Base-by-base conservation (phyloP, 805 yeast genomes). In the Blastobotrys parvus region DNA sequence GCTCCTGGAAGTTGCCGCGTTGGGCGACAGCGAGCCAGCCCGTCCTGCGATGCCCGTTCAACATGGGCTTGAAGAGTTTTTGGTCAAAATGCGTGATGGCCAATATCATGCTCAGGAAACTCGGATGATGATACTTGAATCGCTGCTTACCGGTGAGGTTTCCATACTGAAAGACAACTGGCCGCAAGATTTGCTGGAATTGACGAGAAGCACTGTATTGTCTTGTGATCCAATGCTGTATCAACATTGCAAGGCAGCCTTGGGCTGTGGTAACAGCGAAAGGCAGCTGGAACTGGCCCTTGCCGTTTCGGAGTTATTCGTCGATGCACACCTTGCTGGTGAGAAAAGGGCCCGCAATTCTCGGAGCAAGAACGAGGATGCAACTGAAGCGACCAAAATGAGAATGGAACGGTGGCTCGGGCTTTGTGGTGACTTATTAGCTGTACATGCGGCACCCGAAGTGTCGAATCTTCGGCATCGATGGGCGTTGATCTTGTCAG, bases 401-500 rank as follows among this genome's bases (percentile, higher is more conserved):
- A 25, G 29, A 11, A 8, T 8, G 7, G 29, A 25, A 25, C 7
- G 29, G 11, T 25, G 29, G 29, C 29, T 25, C 29, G 29, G 29
- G 29, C 29, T 25, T 7, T 25, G 29, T 11, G 29, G 29, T 8
- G 29, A 25, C 29, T 25, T 25, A 11, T 8, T 25, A n/a, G n/a
- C 11, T 25, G 10, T 25, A 25, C 29, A 25, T 11, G 11, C 29
- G 11, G 29, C 11, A 25, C 29, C 29, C n/a, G n/a, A n/a, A n/a
- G n/a, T n/a, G n/a, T n/a, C n/a, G n/a, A n/a, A n/a, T 3, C 51
- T 70, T 7, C 60, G 79, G 18, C 64, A 62, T 35, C 55, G 58
- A 4, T 81, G 87, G 87, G 61, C 69, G 0, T 55, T 64, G 11
- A 59, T 75, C 6, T 59, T 72, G 17, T 69, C 58, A 6, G 63